These are phyloP conservation scores for Pittosporum tobira DNA, from an alignment of 129 eudicot species.

Conservation along the genomic window DNA sequence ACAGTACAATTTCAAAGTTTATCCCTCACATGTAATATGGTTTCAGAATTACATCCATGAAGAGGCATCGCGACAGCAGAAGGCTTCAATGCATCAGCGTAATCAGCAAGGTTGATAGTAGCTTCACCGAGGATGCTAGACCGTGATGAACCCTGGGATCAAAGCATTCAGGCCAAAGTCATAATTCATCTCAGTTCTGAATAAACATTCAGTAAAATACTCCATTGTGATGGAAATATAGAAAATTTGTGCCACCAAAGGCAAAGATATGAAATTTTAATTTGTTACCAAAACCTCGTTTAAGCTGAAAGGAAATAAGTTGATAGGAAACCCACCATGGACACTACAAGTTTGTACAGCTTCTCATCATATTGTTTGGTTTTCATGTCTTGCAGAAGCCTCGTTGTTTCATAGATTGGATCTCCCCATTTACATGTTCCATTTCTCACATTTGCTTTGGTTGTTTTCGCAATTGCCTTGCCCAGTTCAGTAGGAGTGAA, in stretches of 20 bases:
- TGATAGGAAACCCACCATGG: constrained; percentile 50
- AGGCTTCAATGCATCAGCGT: constrained; percentile 86
- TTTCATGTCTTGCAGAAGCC: constrained; percentile 78
- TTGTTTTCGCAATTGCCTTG: constrained; percentile 80
- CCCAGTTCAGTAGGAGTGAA: constrained; percentile 82
- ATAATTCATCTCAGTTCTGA: constrained; percentile 2
- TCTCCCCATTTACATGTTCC: constrained; percentile 97
- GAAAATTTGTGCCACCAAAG: no score
- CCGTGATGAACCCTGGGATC: constrained; percentile 77
- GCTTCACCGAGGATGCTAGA: constrained; percentile 95
- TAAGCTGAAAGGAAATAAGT: not conserved
- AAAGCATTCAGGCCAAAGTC: constrained; percentile 3
- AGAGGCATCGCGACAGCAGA: constrained; percentile 63
- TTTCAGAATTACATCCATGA: constrained; percentile 74
- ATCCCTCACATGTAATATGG: constrained; percentile 68
- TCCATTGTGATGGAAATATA: not conserved
- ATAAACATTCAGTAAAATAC: not conserved
- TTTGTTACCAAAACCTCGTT: not conserved
- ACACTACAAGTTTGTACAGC: constrained; percentile 80
- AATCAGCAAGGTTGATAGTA: constrained; percentile 84
- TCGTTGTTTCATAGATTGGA: constrained; percentile 94
- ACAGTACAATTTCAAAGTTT: no score
- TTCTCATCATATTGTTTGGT: constrained; percentile 79
- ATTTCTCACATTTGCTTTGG: constrained; percentile 84
- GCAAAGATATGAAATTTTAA: not conserved